Evolutionary conservation across 2,329 filamentous ascomycete species (phyloP).

Genomic region (Diaporthe batatas): DNA sequence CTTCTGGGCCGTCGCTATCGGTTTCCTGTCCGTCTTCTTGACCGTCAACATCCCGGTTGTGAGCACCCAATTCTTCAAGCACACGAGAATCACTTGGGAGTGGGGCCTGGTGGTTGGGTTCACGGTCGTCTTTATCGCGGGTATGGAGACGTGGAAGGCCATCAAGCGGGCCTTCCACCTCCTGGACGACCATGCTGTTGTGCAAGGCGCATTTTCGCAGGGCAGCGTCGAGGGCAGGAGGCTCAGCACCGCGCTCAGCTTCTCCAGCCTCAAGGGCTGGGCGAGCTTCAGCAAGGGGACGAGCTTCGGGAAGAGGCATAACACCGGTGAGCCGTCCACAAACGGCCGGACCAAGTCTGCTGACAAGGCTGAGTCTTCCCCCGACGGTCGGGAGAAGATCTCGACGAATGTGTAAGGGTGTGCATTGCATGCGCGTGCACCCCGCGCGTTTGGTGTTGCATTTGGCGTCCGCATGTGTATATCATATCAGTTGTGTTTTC

Average conservation of each 20-base stretch:
- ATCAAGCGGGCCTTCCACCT: slow-evolving; percentile 70
- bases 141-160: slow-evolving; percentile 80
- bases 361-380: slow-evolving; percentile 13
- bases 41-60: slow-evolving; percentile 80
- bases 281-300: slow-evolving; percentile 52
- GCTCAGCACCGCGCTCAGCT: slow-evolving; percentile 63
- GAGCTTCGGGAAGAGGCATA: slow-evolving; percentile 50
- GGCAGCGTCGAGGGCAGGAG: slow-evolving; percentile 60
- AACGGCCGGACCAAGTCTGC: slow-evolving; percentile 1
- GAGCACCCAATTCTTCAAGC: slow-evolving; percentile 80
- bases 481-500: neutral
- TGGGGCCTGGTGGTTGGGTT: slow-evolving; percentile 78
- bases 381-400: slow-evolving; percentile 15
- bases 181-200: slow-evolving; percentile 65
- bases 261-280: slow-evolving; percentile 63
- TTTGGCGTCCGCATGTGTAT: slow-evolving; percentile 9
- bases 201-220: slow-evolving; percentile 65
- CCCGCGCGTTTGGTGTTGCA: slow-evolving; percentile 11
- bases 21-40: slow-evolving; percentile 73
- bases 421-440: slow-evolving; percentile 11
- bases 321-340: slow-evolving; percentile 44
- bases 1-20: slow-evolving; percentile 74
- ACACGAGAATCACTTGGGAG: slow-evolving; percentile 79
- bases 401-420: slow-evolving; percentile 23
- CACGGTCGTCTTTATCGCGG: slow-evolving; percentile 73